Evolutionary conservation across 257 asterid genomes (phyloP).

Genomic region (Solanum chilense): DNA sequence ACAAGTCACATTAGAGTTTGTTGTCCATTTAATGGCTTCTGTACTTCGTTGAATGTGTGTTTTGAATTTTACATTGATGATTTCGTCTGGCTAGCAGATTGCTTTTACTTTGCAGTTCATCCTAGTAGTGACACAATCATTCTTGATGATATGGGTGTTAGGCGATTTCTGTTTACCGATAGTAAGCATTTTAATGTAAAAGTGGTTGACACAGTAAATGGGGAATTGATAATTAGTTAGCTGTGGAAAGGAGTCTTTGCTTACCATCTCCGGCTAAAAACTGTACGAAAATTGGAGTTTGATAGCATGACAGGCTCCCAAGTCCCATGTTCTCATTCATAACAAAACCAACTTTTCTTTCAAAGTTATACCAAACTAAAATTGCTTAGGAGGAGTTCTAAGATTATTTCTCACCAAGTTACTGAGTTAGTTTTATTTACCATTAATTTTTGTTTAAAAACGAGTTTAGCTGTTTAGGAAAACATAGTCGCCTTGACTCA

Average conservation of each 20-base stretch:
- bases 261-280: background rate
- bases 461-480: too few relatives aligned
- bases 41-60: conserved; percentile 42
- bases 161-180: background rate
- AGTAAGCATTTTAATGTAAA: background rate
- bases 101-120: conserved; percentile 46
- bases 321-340: background rate
- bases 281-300: too few relatives aligned
- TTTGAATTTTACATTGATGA: conserved; percentile 29
- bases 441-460: too few relatives aligned
- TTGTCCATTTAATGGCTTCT: conserved; percentile 44
- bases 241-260: background rate
- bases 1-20: too few relatives aligned
- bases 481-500: too few relatives aligned
- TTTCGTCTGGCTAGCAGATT: conserved; percentile 22
- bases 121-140: conserved; percentile 23
- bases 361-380: background rate
- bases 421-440: too few relatives aligned
- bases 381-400: background rate
- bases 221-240: background rate
- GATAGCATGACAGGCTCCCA: background rate
- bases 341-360: background rate
- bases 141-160: background rate
- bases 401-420: too few relatives aligned
- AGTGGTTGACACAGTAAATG: too few relatives aligned